phyloP scores from a whole-genome alignment of 768 basidiomycete species.

The Kockovaella imperatae region DNA sequence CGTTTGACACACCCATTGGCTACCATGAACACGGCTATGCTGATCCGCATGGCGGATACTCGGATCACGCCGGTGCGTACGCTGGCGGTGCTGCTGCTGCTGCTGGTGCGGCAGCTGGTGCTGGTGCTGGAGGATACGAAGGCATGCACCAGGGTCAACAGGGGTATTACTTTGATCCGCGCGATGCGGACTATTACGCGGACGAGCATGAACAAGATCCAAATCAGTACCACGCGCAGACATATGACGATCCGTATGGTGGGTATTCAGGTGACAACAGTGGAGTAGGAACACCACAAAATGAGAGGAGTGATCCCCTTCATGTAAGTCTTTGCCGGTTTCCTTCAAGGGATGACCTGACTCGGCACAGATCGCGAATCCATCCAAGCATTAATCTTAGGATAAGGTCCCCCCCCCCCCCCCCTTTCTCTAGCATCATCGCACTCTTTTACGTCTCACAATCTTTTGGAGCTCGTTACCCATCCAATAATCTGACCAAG shows the following conservation, averaged over 20 bases:
- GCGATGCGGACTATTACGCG: slow-evolving; percentile 19
- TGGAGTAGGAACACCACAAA: slow-evolving; percentile 24
- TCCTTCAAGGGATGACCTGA: slow-evolving; percentile 8
- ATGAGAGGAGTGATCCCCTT: slow-evolving; percentile 27
- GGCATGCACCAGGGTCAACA: slow-evolving; percentile 6
- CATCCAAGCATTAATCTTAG: slow-evolving; percentile 17
- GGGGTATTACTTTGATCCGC: slow-evolving; percentile 35
- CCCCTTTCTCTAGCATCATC: too few relatives aligned
- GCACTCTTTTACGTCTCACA: too few relatives aligned
- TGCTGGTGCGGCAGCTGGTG: too few relatives aligned
- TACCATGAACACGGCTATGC: not conserved
- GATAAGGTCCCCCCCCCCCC: too few relatives aligned
- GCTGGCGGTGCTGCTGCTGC: not conserved
- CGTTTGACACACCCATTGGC: slow-evolving; percentile 1
- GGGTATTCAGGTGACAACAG: slow-evolving; percentile 23
- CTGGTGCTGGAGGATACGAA: slow-evolving; percentile 16
- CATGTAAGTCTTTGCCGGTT: slow-evolving; percentile 26
- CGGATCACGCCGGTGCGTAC: not conserved
- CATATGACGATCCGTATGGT: slow-evolving; percentile 23
- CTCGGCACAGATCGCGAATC: slow-evolving; percentile 23
- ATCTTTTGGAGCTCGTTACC: too few relatives aligned
- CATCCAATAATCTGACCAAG: too few relatives aligned
- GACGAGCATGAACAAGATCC: slow-evolving; percentile 10
- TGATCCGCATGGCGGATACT: not conserved
- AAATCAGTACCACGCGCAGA: not conserved